Evolutionary conservation across 352 stramenopile genomes (phyloP).

Genomic region (Globisporangium mamillatum): DNA sequence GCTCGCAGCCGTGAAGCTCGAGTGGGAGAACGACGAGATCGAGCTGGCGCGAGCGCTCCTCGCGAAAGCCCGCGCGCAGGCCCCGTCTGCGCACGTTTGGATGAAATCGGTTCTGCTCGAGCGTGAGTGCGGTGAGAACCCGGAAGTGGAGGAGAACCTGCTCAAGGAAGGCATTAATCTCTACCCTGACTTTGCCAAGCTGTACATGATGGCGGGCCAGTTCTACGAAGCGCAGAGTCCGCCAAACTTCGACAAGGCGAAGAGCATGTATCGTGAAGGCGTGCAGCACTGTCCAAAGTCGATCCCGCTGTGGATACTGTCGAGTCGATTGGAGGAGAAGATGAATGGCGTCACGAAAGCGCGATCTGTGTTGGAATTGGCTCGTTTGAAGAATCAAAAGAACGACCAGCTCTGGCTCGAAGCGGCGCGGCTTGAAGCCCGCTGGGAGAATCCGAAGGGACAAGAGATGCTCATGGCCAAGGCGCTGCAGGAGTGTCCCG

Average conservation of each 20-base stretch:
- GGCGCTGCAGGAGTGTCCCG: slow-evolving; percentile 96
- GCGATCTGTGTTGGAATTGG: slow-evolving; percentile 95
- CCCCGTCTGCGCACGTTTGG: slow-evolving; percentile 92
- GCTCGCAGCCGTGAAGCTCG: slow-evolving; percentile 98
- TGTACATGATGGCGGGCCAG: slow-evolving; percentile 99
- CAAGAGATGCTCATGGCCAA: slow-evolving; percentile 96
- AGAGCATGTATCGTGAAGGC: slow-evolving; percentile 89
- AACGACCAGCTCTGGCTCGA: slow-evolving; percentile 96
- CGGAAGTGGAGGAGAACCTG: slow-evolving; percentile 75
- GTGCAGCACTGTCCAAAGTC: slow-evolving; percentile 92
- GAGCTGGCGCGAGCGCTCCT: slow-evolving; percentile 87
- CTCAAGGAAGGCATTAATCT: slow-evolving; percentile 88
- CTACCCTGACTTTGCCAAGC: slow-evolving; percentile 93
- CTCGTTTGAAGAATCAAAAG: slow-evolving; percentile 94
- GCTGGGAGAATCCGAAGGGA: slow-evolving; percentile 91
- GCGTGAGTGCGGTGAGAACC: slow-evolving; percentile 74
- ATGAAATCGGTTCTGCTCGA: slow-evolving; percentile 99
- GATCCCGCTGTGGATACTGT: slow-evolving; percentile 93
- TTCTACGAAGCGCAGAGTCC: slow-evolving; percentile 72
- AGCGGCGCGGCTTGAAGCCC: slow-evolving; percentile 92
- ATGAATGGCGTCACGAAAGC: slow-evolving; percentile 93
- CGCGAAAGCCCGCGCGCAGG: slow-evolving; percentile 73
- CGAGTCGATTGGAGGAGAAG: slow-evolving; percentile 92
- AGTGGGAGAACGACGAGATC: slow-evolving; percentile 98
- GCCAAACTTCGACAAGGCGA: slow-evolving; percentile 70